Conservation (phyloP, 225 moss, liverwort and hornwort genomes). For the Physcomitrellopsis africana region DNA sequence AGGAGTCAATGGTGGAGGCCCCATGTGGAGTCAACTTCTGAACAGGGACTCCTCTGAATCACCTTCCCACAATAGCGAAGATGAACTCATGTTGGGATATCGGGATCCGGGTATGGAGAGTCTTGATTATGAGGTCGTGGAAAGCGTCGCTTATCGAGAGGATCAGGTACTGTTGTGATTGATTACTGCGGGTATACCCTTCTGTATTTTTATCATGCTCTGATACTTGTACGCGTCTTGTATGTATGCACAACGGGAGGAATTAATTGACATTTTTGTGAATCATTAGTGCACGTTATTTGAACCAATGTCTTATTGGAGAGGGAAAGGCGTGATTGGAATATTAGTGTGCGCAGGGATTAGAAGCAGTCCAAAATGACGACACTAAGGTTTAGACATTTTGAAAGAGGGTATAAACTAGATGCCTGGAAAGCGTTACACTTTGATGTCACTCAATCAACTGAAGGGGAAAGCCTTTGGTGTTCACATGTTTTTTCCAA, state of each 20-base stretch:
- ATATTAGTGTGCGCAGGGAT: too few species aligned
- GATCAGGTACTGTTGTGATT: conserved; percentile 57
- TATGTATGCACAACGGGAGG: too few species aligned
- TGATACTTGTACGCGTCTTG: not conserved
- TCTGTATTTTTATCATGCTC: not conserved
- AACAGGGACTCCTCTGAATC: conserved; percentile 52
- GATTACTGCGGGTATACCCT: not conserved
- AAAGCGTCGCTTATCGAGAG: conserved; percentile 81
- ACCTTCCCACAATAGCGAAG: conserved; percentile 47
- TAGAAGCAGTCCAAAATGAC: too few species aligned
- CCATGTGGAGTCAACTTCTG: conserved; percentile 76
- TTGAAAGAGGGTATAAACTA: conserved; percentile 1
- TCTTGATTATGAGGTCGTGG: conserved; percentile 89
- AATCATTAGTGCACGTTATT: not conserved
- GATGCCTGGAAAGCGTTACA: not conserved
- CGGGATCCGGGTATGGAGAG: conserved; percentile 66
- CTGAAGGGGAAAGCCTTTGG: not conserved
- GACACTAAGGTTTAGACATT: not conserved
- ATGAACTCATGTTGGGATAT: conserved; percentile 41
- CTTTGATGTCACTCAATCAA: conserved; percentile 7
- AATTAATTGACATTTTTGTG: not conserved
- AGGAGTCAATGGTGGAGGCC: conserved; percentile 58
- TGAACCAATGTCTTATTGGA: too few species aligned
- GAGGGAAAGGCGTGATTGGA: too few species aligned
- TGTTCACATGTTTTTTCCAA: conserved; percentile 14